Conservation (phyloP, 345 rosid species). For the Anacardium occidentale region DNA sequence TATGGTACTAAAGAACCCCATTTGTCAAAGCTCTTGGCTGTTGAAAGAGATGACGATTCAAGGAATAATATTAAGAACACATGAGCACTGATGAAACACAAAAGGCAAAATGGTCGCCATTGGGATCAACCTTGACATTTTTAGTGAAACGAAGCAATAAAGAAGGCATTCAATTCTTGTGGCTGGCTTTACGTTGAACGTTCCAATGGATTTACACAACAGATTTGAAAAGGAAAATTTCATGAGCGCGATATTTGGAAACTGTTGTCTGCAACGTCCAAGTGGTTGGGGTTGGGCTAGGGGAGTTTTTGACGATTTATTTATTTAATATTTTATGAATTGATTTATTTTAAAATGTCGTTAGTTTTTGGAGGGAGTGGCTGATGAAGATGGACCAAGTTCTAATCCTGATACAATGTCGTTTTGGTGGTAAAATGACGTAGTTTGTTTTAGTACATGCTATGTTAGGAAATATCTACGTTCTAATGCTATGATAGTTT, state of each 20-base stretch:
- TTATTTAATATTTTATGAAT: background rate
- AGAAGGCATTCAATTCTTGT: constrained; percentile 20
- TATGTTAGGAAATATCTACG: no score
- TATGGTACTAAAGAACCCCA: constrained; percentile 64
- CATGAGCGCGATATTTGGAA: constrained; percentile 41
- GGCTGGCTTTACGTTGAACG: constrained; percentile 33
- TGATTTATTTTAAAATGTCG: background rate
- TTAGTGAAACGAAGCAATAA: constrained; percentile 17
- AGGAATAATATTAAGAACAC: background rate
- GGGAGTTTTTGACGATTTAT: background rate
- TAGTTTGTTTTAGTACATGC: no score
- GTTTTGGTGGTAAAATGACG: no score
- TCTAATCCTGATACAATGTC: background rate
- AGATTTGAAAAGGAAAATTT: constrained; percentile 34
- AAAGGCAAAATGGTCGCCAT: background rate
- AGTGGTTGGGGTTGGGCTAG: constrained; percentile 19
- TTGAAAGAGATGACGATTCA: constrained; percentile 10
- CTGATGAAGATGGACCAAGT: background rate
- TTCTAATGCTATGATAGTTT: no score
- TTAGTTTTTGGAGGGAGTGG: background rate
- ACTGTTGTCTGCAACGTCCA: constrained; percentile 35
- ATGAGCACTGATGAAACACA: background rate
- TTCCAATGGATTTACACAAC: constrained; percentile 26
- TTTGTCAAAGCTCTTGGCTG: constrained; percentile 26
- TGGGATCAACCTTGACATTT: constrained; percentile 10